A percentile compares a stretch with the other conserved stretches of the same genome.
These are phyloP conservation scores for Epichloe sp. DNA, from an alignment of 2,329 filamentous ascomycete genomes.

Conservation along the genomic window DNA sequence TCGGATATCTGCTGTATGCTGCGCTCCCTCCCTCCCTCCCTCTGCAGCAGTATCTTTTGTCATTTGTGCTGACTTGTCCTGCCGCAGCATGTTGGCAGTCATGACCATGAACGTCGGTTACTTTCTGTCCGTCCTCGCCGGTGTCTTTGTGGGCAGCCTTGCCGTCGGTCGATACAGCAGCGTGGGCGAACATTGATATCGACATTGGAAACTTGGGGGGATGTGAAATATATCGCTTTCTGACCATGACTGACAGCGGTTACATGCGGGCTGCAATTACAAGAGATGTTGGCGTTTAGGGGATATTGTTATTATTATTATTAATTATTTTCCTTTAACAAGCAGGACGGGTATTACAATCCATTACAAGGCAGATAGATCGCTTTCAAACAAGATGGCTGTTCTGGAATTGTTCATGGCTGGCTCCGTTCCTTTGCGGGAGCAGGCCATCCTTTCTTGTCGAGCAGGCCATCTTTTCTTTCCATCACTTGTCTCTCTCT, in stretches of 20 bases:
- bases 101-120: slow-evolving; percentile 86
- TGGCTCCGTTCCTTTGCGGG: too few relatives aligned
- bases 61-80: background rate
- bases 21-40: background rate
- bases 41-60: background rate
- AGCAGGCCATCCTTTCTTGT: background rate
- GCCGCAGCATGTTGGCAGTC: slow-evolving; percentile 69
- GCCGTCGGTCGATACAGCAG: slow-evolving; percentile 57
- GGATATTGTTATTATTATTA: background rate
- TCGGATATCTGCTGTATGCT: slow-evolving; percentile 74
- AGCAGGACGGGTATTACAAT: background rate
- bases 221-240: background rate
- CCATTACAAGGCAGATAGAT: background rate
- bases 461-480: background rate
- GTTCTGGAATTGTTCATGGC: background rate
- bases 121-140: slow-evolving; percentile 65
- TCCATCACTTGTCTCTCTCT: background rate
- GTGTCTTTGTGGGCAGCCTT: slow-evolving; percentile 77
- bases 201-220: too few relatives aligned
- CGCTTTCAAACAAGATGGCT: too few relatives aligned
- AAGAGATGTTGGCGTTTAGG: background rate
- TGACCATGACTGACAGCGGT: background rate
- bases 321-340: background rate
- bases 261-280: background rate
- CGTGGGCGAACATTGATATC: slow-evolving; percentile 30